phyloP scores from a whole-genome alignment of 768 basidiomycete species.

The Porpolomopsis calyptriformis region DNA sequence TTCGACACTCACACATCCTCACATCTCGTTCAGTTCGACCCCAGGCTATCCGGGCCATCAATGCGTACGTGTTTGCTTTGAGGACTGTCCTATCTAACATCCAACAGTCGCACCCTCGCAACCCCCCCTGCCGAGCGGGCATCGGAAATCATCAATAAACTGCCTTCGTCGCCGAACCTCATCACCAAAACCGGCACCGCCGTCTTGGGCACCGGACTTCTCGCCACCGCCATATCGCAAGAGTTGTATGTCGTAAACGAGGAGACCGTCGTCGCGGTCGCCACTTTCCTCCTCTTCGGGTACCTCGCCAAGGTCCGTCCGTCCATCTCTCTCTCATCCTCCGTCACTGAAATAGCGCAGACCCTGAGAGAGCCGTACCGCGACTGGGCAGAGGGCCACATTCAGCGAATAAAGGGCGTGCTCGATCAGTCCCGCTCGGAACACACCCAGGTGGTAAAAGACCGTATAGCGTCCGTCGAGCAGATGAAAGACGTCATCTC shows the following conservation, averaged over 20 bases:
- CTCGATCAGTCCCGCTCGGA: slow-evolving; percentile 74
- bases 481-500: slow-evolving; percentile 95
- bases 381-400: slow-evolving; percentile 85
- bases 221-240: slow-evolving; percentile 89
- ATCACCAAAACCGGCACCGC: slow-evolving; percentile 93
- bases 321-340: neutral
- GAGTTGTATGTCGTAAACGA: slow-evolving; percentile 98
- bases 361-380: slow-evolving; percentile 77
- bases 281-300: slow-evolving; percentile 72
- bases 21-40: slow-evolving; percentile 3
- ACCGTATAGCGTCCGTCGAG: slow-evolving; percentile 82
- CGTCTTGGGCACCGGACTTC: slow-evolving; percentile 78
- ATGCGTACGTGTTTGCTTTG: neutral
- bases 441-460: slow-evolving; percentile 89
- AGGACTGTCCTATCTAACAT: neutral
- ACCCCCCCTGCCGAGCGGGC: slow-evolving; percentile 77
- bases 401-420: slow-evolving; percentile 71
- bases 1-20: neutral
- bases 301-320: slow-evolving; percentile 63
- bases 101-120: slow-evolving; percentile 53
- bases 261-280: slow-evolving; percentile 82
- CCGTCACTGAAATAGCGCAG: slow-evolving; percentile 25
- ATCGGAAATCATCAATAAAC: slow-evolving; percentile 78
- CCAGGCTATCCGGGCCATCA: slow-evolving; percentile 1
- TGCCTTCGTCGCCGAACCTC: slow-evolving; percentile 75